phyloP scores from a whole-genome alignment of 371 early-diverging fungal species.

The Dentiscutata heterogama region DNA sequence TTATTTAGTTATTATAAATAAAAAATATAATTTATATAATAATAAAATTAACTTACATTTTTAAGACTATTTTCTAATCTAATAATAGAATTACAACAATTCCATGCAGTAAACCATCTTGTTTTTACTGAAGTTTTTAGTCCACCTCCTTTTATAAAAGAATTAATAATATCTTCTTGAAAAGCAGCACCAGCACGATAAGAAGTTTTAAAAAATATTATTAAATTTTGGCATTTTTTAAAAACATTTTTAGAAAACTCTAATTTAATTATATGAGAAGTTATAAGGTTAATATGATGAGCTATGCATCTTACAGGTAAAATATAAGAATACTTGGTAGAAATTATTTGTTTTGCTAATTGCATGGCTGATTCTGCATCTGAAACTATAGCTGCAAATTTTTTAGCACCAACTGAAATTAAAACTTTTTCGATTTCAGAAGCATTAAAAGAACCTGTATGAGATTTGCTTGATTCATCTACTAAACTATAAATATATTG shows the following conservation, averaged over 20 bases:
- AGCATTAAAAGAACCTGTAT: not conserved
- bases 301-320: not conserved
- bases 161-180: conserved; percentile 7
- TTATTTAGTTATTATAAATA: too few species aligned
- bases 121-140: conserved; percentile 21
- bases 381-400: not conserved
- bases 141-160: not conserved
- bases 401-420: not conserved
- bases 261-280: not conserved
- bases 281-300: conserved; percentile 18
- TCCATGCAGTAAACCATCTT: conserved; percentile 12
- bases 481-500: not conserved
- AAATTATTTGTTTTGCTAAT: not conserved
- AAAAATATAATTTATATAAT: not conserved
- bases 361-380: conserved; percentile 2
- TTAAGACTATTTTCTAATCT: conserved; percentile 2
- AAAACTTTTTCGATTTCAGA: conserved; percentile 11
- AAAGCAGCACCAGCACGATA: conserved; percentile 17
- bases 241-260: too few species aligned
- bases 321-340: not conserved
- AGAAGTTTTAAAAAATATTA: conserved; percentile 1
- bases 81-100: conserved; percentile 5
- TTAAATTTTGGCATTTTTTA: not conserved
- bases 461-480: not conserved
- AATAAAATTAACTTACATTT: not conserved